Conservation (phyloP, 805 yeast genomes). For the Candida xiaguanensis region DNA sequence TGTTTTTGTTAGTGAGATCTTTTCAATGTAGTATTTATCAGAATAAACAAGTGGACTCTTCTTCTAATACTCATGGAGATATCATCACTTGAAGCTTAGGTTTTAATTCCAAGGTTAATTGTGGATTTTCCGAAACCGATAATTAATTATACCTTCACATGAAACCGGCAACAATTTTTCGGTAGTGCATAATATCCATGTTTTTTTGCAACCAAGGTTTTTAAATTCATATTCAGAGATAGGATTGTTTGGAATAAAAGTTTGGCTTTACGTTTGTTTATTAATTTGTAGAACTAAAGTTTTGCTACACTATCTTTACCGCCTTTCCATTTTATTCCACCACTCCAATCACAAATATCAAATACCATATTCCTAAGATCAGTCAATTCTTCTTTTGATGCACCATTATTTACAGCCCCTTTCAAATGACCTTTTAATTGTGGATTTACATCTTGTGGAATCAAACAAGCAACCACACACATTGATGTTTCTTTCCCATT, state of each 20-base stretch:
- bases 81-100: no score
- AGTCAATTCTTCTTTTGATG: slow-evolving; percentile 57
- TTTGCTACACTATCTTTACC: slow-evolving; percentile 59
- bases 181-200: neutral
- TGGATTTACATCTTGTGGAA: slow-evolving; percentile 92
- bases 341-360: slow-evolving; percentile 70
- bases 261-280: no score
- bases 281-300: slow-evolving; percentile 21
- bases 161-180: neutral
- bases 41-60: no score
- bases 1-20: no score
- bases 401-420: slow-evolving; percentile 83
- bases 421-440: slow-evolving; percentile 86
- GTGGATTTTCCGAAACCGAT: neutral
- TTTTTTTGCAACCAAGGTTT: neutral
- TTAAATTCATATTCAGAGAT: no score
- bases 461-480: slow-evolving; percentile 71
- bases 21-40: no score
- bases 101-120: no score
- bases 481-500: slow-evolving; percentile 68
- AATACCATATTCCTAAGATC: slow-evolving; percentile 61
- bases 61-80: no score
- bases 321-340: slow-evolving; percentile 41
- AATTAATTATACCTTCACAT: neutral
- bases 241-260: no score